These are phyloP conservation scores for Malassezia arunalokei DNA, from an alignment of 1,284 basidiomycete genomes.

Conservation along the genomic window DNA sequence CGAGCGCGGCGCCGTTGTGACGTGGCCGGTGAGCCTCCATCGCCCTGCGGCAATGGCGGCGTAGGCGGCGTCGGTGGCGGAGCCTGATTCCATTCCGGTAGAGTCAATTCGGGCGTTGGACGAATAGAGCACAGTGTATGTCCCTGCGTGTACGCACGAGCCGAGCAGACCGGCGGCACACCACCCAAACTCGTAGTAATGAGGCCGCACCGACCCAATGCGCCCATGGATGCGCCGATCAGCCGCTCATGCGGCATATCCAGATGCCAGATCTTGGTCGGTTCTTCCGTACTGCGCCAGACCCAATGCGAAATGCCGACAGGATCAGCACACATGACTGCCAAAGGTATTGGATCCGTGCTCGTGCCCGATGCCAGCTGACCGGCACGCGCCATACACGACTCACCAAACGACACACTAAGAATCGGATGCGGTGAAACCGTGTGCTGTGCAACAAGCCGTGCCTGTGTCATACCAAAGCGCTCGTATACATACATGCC, in stretches of 20 bases:
- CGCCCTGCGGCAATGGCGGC: not conserved
- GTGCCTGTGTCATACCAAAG: not conserved
- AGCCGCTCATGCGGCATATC: constrained; percentile 10
- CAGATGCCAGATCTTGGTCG: not conserved
- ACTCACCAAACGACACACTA: constrained; percentile 9
- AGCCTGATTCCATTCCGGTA: not conserved
- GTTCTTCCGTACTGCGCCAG: not conserved
- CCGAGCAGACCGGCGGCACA: constrained; percentile 11
- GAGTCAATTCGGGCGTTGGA: constrained; percentile 8
- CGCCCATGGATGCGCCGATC: constrained; percentile 12
- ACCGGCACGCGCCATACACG: not conserved
- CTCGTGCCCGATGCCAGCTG: not conserved
- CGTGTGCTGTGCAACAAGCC: not conserved
- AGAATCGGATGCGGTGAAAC: constrained; percentile 12
- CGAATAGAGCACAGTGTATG: not conserved
- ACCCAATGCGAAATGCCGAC: constrained; percentile 11
- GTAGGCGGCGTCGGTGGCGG: not conserved
- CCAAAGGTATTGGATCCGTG: not conserved
- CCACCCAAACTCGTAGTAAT: constrained; percentile 14
- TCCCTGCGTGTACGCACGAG: constrained; percentile 2
- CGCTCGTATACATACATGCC: constrained; percentile 6
- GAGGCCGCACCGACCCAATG: constrained; percentile 6
- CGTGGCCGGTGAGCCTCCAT: not conserved
- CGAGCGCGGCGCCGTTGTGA: not conserved
- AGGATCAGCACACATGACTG: constrained; percentile 9